These are phyloP conservation scores for Suillus sp. DNA, from an alignment of 768 basidiomycete genomes.

Conservation along the genomic window DNA sequence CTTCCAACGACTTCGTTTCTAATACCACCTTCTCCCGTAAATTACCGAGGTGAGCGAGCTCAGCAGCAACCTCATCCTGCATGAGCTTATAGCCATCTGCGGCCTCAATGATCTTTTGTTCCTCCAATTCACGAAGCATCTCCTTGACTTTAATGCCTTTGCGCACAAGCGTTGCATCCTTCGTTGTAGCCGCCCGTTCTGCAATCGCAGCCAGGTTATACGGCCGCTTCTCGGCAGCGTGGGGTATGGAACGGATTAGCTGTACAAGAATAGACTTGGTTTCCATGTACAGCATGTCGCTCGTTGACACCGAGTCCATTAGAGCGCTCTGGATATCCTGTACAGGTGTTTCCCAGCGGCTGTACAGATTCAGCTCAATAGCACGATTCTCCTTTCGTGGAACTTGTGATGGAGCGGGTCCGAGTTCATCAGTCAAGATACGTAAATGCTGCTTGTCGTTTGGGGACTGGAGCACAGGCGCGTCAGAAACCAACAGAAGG, in stretches of 20 bases:
- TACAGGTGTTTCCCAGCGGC: conserved; percentile 98
- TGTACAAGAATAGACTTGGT: conserved; percentile 99
- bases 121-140: conserved; percentile 95
- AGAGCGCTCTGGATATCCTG: conserved; percentile 96
- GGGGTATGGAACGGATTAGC: conserved; percentile 91
- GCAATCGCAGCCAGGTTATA: conserved; percentile 88
- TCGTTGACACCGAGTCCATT: conserved; percentile 96
- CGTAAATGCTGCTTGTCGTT: conserved; percentile 98
- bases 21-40: conserved; percentile 92
- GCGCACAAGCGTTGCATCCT: conserved; percentile 93
- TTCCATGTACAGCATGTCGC: conserved; percentile 99
- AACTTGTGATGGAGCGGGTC: conserved; percentile 90
- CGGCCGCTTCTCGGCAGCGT: conserved; percentile 79
- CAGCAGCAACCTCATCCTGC: conserved; percentile 96
- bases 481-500: conserved; percentile 4
- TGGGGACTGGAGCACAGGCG: conserved; percentile 63
- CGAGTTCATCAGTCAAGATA: conserved; percentile 95
- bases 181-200: conserved; percentile 95
- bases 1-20: conserved; percentile 91
- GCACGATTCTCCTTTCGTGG: conserved; percentile 98
- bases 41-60: conserved; percentile 95
- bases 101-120: conserved; percentile 81
- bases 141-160: conserved; percentile 99
- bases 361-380: conserved; percentile 89
- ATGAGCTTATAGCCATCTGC: conserved; percentile 88